Evolutionary conservation across 805 yeast genomes (phyloP), one percentile per base, ranked within the genome.

Genomic region (Starmera amethionina): DNA sequence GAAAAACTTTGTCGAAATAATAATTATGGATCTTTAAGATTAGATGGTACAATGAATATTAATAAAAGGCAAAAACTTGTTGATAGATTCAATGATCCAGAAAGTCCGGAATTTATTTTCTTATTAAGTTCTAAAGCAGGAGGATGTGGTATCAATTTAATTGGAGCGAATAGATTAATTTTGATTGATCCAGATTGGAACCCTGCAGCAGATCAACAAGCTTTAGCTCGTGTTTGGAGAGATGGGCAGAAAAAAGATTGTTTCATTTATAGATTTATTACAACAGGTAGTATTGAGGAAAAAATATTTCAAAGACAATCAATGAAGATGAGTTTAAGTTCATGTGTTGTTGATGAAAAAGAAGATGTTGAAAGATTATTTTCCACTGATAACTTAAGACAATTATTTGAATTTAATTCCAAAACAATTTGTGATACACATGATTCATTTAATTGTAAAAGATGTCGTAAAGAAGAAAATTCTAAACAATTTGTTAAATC

Each of bases 231-330:
- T 60, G 96, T 93, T 5, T 93, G 97, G 97, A 79, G 98, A 70
- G 98, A 93, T 63, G 98, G 98, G 0, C 98, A 90, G 56, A 90
- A 85, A 69, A 93, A 90, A 60, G 95, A 85, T 59, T 93, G 98
- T 65, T 90, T 82, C 54, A 93, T 90, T 33, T 93, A 93, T 60
- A 70, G 98, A 49, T 89, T 93, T 50, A 89, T 90, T 42, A 75
- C 94, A 7, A 88, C 97, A 0, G 98, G 98, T 11, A 78, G 96
- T 2, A 93, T 90, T 40, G 98, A 90, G 54, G 98, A 90, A 54
- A 93, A 93, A 60, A 93, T 93, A 30, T 87, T 84, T 61, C 98
- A 93, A 64, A 68, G 98, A 40, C 98, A 93, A 57, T 80, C 94
- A 4, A 89, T 93, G 83, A 93, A 93, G 54, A 72, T 90, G 64